phyloP scores from a whole-genome alignment of 345 rosid species.

The Pugionium dolabratum region DNA sequence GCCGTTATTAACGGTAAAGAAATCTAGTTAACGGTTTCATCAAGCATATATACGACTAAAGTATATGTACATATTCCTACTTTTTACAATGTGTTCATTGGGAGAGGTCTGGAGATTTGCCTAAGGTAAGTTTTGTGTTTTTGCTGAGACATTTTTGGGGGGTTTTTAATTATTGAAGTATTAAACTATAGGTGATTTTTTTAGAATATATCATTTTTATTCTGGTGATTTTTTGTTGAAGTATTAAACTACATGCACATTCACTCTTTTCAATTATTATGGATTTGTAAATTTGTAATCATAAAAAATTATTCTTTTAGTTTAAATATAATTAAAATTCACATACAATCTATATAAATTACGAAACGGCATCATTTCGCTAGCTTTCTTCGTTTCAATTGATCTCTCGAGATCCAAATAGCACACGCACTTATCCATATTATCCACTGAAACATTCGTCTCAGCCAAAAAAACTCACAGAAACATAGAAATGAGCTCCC shows the following conservation, averaged over 20 bases:
- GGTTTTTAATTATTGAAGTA: too few species aligned
- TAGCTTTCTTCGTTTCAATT: background rate
- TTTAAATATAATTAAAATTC: too few species aligned
- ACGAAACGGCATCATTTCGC: constrained; percentile 1
- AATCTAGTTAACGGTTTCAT: constrained; percentile 11
- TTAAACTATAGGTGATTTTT: too few species aligned
- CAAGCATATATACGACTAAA: background rate
- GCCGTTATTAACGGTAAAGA: constrained; percentile 32
- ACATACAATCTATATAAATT: too few species aligned
- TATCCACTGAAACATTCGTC: constrained; percentile 32
- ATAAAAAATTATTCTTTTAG: too few species aligned
- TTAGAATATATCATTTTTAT: background rate
- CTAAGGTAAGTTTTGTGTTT: background rate
- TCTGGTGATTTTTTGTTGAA: background rate
- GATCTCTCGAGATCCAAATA: constrained; percentile 22
- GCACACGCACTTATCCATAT: constrained; percentile 19
- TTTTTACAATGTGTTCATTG: constrained; percentile 3
- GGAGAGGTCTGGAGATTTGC: background rate
- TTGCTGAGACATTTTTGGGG: background rate
- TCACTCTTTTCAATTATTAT: too few species aligned
- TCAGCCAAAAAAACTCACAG: constrained; percentile 15
- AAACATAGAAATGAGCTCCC: constrained; percentile 38
- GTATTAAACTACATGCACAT: too few species aligned
- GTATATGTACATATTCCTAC: constrained; percentile 11
- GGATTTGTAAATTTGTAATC: too few species aligned